Percentiles rank a stretch among this genome's conserved stretches.
phyloP scores from a whole-genome alignment of 1,284 basidiomycete species.

The Boletellus dicymbophilus region DNA sequence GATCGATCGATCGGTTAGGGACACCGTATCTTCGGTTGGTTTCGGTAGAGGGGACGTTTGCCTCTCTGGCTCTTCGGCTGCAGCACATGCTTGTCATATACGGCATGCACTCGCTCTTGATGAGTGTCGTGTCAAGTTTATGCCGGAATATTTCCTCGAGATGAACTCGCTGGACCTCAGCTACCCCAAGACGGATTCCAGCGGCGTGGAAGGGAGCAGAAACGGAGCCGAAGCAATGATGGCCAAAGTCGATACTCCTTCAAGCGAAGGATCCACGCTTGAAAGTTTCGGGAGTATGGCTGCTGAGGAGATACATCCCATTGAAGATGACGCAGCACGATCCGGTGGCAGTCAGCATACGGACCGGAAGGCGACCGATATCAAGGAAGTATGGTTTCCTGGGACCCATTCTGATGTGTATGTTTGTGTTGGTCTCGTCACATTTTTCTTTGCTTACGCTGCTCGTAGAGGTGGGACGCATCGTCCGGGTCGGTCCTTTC shows the following conservation, averaged over 20 bases:
- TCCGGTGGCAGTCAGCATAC: neutral
- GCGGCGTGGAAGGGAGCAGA: neutral
- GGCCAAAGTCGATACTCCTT: neutral
- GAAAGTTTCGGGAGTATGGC: neutral
- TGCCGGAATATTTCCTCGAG: conserved; percentile 33
- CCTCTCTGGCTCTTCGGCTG: conserved; percentile 19
- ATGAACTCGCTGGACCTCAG: conserved; percentile 16
- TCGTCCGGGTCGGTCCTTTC: conserved; percentile 16
- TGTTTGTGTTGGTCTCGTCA: conserved; percentile 1
- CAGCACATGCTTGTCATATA: conserved; percentile 25
- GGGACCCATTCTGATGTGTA: conserved; percentile 32
- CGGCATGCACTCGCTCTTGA: conserved; percentile 32
- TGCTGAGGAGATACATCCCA: neutral
- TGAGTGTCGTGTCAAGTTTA: conserved; percentile 38
- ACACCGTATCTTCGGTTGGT: conserved; percentile 32
- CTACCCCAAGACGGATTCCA: neutral
- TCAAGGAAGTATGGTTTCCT: conserved; percentile 31
- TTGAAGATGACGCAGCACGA: neutral
- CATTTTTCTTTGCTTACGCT: neutral
- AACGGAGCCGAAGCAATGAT: neutral
- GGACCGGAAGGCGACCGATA: conserved; percentile 6
- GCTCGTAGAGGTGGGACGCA: conserved; percentile 21
- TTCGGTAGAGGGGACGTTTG: conserved; percentile 22
- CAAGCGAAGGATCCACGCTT: conserved; percentile 7
- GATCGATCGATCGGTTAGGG: conserved; percentile 20